Percentiles rank a stretch among this genome's conserved stretches.
Conservation (phyloP, 768 basidiomycete species). For the Phanerochaete carnosa region DNA sequence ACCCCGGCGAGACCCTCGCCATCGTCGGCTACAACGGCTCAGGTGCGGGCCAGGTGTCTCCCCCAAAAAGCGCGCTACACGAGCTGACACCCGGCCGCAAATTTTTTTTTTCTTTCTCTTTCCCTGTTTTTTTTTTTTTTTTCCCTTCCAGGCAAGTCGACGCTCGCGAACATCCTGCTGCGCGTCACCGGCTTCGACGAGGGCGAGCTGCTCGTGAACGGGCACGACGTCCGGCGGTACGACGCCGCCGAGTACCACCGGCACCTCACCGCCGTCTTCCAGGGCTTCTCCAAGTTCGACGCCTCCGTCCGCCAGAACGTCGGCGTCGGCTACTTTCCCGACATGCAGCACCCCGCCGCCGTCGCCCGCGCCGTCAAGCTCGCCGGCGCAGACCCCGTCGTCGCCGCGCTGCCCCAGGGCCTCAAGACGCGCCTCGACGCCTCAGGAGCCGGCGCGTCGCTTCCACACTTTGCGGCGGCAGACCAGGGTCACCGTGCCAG, state of each 20-base stretch:
- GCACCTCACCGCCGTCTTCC: slow-evolving; percentile 79
- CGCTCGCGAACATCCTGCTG: slow-evolving; percentile 76
- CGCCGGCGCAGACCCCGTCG: slow-evolving; percentile 67
- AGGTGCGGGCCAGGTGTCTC: no score
- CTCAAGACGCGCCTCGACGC: slow-evolving; percentile 68
- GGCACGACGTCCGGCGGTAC: slow-evolving; percentile 59
- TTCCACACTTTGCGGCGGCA: slow-evolving; percentile 24
- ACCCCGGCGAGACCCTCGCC: slow-evolving; percentile 77
- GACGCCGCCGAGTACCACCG: slow-evolving; percentile 69
- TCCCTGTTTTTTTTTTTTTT: no score
- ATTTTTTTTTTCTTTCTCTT: no score
- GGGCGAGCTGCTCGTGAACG: slow-evolving; percentile 70
- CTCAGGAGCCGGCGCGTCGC: slow-evolving; percentile 39
- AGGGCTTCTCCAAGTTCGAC: slow-evolving; percentile 80
- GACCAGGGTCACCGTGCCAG: slow-evolving; percentile 29
- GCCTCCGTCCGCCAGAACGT: slow-evolving; percentile 80
- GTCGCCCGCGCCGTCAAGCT: slow-evolving; percentile 65
- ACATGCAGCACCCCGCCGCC: slow-evolving; percentile 51
- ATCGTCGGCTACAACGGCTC: slow-evolving; percentile 86
- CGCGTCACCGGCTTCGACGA: slow-evolving; percentile 75
- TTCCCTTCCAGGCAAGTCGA: slow-evolving; percentile 83
- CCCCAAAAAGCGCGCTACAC: not conserved
- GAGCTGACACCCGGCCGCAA: no score
- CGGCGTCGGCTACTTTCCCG: slow-evolving; percentile 74
- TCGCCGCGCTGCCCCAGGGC: slow-evolving; percentile 66